These are phyloP conservation scores for Gossypium bickii DNA, from an alignment of 345 rosid species.

Conservation along the genomic window DNA sequence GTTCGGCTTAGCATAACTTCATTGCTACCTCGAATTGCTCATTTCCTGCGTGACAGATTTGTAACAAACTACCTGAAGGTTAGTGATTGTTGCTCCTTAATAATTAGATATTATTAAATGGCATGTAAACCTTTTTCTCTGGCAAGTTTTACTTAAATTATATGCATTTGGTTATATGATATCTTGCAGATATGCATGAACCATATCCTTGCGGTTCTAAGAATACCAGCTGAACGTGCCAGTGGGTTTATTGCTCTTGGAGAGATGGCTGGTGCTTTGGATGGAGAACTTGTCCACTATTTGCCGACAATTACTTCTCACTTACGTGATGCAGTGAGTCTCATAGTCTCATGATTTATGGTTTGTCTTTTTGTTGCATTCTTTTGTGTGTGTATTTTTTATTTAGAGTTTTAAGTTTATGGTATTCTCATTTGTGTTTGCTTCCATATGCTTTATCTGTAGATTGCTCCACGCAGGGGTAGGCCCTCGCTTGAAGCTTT, in stretches of 20 bases:
- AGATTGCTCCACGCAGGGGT: constrained; percentile 99
- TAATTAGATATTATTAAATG: neutral
- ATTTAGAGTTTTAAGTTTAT: constrained; percentile 4
- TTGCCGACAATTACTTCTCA: constrained; percentile 93
- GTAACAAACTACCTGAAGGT: constrained; percentile 90
- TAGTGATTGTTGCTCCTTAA: constrained; percentile 24
- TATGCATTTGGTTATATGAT: constrained; percentile 10
- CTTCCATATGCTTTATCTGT: constrained; percentile 26
- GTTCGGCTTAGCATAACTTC: constrained; percentile 99
- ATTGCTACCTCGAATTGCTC: constrained; percentile 96
- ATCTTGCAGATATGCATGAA: constrained; percentile 88
- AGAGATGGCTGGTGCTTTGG: constrained; percentile 99
- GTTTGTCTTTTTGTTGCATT: constrained; percentile 21
- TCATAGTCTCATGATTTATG: constrained; percentile 15
- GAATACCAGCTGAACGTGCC: constrained; percentile 85
- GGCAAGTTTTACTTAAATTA: neutral
- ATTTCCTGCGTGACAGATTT: constrained; percentile 95
- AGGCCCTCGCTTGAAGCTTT: constrained; percentile 93
- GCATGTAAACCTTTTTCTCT: neutral
- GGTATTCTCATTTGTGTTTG: constrained; percentile 11
- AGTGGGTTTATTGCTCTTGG: constrained; percentile 98
- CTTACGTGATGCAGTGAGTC: constrained; percentile 89
- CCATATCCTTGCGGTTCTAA: constrained; percentile 83
- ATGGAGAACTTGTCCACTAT: constrained; percentile 86
- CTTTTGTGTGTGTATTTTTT: constrained; percentile 11